A percentile compares a stretch with the other conserved stretches of the same genome.
Evolutionary conservation across 2,329 filamentous ascomycete species (phyloP).

Genomic region (Amesomyces nigricolor): DNA sequence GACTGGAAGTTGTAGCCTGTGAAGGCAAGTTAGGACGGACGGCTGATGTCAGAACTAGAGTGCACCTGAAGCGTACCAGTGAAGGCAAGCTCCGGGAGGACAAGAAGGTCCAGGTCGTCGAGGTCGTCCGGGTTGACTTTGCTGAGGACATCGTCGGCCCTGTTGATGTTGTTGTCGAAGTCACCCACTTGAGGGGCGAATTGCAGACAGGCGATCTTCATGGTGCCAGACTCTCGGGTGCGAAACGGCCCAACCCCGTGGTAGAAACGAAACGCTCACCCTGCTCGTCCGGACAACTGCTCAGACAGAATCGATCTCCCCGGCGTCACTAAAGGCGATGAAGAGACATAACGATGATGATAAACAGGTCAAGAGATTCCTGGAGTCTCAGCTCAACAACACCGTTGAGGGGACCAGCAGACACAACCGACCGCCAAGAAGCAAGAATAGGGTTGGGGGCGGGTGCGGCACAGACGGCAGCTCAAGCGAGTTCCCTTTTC

Average conservation of each 20-base stretch:
- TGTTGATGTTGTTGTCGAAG: conserved; percentile 62
- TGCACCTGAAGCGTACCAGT: conserved; percentile 46
- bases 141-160: conserved; percentile 59
- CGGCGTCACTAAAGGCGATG: too few relatives aligned
- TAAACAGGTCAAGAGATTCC: too few relatives aligned
- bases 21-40: neutral
- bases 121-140: conserved; percentile 47
- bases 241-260: neutral
- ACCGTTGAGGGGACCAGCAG: too few relatives aligned
- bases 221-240: conserved; percentile 5
- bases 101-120: conserved; percentile 64
- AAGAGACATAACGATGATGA: too few relatives aligned
- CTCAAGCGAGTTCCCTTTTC: too few relatives aligned
- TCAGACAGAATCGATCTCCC: too few relatives aligned
- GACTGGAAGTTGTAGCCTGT: conserved; percentile 73
- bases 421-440: too few relatives aligned
- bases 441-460: too few relatives aligned
- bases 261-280: neutral
- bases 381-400: too few relatives aligned
- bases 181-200: conserved; percentile 67
- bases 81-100: conserved; percentile 73
- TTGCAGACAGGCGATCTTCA: conserved; percentile 55
- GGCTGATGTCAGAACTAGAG: neutral
- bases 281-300: too few relatives aligned
- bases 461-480: too few relatives aligned